Base-by-base conservation (phyloP, 2,329 filamentous ascomycete genomes). In the Cryphonectria japonica region DNA sequence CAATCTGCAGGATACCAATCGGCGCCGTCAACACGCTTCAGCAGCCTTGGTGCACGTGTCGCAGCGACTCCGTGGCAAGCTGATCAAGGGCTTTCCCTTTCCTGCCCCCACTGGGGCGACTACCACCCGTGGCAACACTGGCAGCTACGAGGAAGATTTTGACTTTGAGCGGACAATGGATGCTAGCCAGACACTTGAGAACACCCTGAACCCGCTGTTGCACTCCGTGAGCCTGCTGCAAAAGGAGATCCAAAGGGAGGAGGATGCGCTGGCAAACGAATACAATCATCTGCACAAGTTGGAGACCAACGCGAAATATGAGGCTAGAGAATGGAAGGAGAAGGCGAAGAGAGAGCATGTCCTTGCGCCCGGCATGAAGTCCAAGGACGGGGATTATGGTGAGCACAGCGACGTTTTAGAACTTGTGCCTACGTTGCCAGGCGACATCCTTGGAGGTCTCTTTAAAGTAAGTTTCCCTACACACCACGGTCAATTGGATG, bases 91-190 rank as follows among this genome's bases (percentile, higher is more conserved):
- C 14, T 83, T 92, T 67, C 90, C 90, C n/a, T 92, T 93, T 76
- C 91, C 91, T 0, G 88, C 88, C 0, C 83, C 86, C 2, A 78
- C 80, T 0, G 75, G 70, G 5, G 60, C 61, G 29, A 46, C 46
- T 2, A 61, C 66, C 11, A 69, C 65, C 1, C 67, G 61, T 26
- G 78, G 76, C n/a, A 76, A 76, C 34, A 78, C 82, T 32, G 83
- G 81, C 9, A 82, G 84, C 22, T 84, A 88, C 66, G 87, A 86
- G 61, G 82, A 85, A 39, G 89, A 91, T 76, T 87, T 93, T 63
- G 86, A 92, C 76, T 90, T 90, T 73, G 91, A 93, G 77, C 87
- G 85, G 75, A 86, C 90, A 19, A 81, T 91, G 11, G 87, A 90
- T 75, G 86, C 85, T n/a, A 88, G 88, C 73, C 81, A 83, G 70